These are phyloP conservation scores for Barbatosphaeria neglecta DNA, from an alignment of 495 filamentous ascomycete species.

Conservation along the genomic window DNA sequence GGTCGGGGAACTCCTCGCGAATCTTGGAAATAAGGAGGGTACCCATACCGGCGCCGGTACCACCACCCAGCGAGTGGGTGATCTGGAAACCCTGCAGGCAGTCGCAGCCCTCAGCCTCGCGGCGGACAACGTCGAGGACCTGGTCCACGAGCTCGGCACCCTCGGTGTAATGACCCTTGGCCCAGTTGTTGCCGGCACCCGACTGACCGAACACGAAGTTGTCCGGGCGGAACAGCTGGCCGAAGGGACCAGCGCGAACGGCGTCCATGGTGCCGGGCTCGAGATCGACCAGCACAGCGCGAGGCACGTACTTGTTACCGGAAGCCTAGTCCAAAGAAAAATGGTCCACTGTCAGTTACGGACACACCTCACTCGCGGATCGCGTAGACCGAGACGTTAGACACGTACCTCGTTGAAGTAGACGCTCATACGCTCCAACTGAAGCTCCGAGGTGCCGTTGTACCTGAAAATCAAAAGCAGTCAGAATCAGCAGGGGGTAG, in stretches of 20 bases:
- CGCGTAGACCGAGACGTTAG: constrained; percentile 1
- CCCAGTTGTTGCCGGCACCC: constrained; percentile 99
- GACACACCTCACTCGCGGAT: neutral
- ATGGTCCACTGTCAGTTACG: constrained; percentile 1
- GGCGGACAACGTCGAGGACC: constrained; percentile 96
- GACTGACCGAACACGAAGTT: constrained; percentile 99
- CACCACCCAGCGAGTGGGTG: constrained; percentile 99
- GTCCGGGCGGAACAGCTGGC: constrained; percentile 98
- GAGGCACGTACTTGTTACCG: constrained; percentile 97
- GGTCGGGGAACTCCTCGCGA: constrained; percentile 99
- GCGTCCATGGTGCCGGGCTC: constrained; percentile 99
- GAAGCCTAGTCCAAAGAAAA: constrained; percentile 48
- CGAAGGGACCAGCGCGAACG: constrained; percentile 97
- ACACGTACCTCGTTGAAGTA: constrained; percentile 96
- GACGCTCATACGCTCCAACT: constrained; percentile 99
- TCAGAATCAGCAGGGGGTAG: constrained; percentile 10
- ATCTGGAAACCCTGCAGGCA: constrained; percentile 99
- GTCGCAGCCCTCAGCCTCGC: constrained; percentile 97
- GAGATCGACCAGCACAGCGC: constrained; percentile 97
- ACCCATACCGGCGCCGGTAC: constrained; percentile 99
- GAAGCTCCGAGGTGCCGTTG: constrained; percentile 94
- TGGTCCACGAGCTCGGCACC: constrained; percentile 98
- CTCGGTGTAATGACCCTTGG: constrained; percentile 99
- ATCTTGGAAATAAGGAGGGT: constrained; percentile 99
- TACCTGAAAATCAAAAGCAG: constrained; percentile 48